Percentiles rank a stretch among this genome's conserved stretches.
These are phyloP conservation scores for Penicillium odoratum DNA, from an alignment of 495 filamentous ascomycete genomes.

Conservation along the genomic window DNA sequence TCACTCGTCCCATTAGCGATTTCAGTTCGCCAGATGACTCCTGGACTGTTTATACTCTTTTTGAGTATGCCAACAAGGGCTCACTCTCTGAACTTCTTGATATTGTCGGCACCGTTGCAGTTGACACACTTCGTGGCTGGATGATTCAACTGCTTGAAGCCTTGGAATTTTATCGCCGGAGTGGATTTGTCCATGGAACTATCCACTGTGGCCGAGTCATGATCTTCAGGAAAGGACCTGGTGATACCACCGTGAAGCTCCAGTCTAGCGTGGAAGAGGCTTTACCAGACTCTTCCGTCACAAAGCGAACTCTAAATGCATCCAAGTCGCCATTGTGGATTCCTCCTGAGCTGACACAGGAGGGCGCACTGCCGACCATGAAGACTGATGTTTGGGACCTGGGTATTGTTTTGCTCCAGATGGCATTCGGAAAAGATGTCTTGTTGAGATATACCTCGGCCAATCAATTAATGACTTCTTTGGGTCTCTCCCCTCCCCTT, in stretches of 20 bases:
- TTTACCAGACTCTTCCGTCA: constrained; percentile 31
- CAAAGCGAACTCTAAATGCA: constrained; percentile 49
- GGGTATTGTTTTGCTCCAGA: constrained; percentile 85
- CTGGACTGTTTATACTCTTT: constrained; percentile 83
- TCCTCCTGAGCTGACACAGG: constrained; percentile 72
- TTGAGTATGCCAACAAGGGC: constrained; percentile 75
- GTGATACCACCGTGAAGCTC: constrained; percentile 47
- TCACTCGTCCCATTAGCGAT: constrained; percentile 46
- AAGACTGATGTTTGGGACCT: constrained; percentile 96
- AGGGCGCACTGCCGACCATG: constrained; percentile 58
- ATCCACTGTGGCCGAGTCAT: constrained; percentile 77
- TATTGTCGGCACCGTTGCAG: constrained; percentile 68
- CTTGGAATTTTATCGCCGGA: constrained; percentile 79
- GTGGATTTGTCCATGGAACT: constrained; percentile 76
- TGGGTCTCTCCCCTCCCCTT: constrained; percentile 72
- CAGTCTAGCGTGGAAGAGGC: constrained; percentile 45
- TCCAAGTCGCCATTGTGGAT: constrained; percentile 80
- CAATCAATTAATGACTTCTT: constrained; percentile 56
- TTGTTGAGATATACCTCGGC: constrained; percentile 77
- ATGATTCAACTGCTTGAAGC: constrained; percentile 88
- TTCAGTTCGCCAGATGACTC: constrained; percentile 32
- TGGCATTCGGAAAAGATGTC: constrained; percentile 85
- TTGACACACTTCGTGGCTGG: constrained; percentile 76
- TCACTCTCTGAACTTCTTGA: constrained; percentile 80
- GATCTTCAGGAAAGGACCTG: constrained; percentile 47